phyloP scores from a whole-genome alignment of 345 rosid species.

The Barbarea vulgaris region DNA sequence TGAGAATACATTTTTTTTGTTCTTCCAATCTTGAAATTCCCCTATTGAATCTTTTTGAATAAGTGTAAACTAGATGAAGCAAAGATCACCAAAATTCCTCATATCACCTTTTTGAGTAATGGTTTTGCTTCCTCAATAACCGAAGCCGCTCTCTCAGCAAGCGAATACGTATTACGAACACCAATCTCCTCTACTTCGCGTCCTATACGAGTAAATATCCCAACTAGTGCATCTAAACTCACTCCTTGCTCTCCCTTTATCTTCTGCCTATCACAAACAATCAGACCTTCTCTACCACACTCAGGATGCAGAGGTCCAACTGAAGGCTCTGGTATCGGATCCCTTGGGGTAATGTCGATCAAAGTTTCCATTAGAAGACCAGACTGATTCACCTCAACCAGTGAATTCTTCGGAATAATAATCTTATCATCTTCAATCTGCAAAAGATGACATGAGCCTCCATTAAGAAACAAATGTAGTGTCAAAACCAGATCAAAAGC shows the following conservation, averaged over 20 bases:
- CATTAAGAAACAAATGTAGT: not conserved
- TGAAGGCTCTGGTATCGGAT: slow-evolving; percentile 86
- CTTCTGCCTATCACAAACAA: slow-evolving; percentile 90
- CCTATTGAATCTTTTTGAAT: not conserved
- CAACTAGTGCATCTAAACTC: slow-evolving; percentile 89
- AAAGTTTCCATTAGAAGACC: slow-evolving; percentile 97
- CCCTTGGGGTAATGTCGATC: slow-evolving; percentile 85
- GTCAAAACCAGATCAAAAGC: slow-evolving; percentile 7
- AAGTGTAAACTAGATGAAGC: not conserved
- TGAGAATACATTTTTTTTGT: slow-evolving; percentile 39
- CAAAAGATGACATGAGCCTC: not conserved
- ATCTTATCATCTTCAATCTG: slow-evolving; percentile 97
- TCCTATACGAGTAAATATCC: slow-evolving; percentile 87
- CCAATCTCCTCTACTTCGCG: slow-evolving; percentile 87
- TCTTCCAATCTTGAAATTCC: not conserved
- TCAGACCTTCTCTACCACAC: slow-evolving; percentile 82
- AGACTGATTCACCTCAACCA: slow-evolving; percentile 95
- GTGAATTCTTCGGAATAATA: slow-evolving; percentile 83
- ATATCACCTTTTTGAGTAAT: slow-evolving; percentile 78
- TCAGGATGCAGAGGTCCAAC: slow-evolving; percentile 78
- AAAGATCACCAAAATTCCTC: slow-evolving; percentile 35
- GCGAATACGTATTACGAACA: slow-evolving; percentile 58
- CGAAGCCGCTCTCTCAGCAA: slow-evolving; percentile 76
- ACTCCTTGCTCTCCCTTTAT: slow-evolving; percentile 88
- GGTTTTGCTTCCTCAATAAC: slow-evolving; percentile 92